Evolutionary conservation across 495 filamentous ascomycete genomes (phyloP).

Genomic region (Aspergillus campestris): DNA sequence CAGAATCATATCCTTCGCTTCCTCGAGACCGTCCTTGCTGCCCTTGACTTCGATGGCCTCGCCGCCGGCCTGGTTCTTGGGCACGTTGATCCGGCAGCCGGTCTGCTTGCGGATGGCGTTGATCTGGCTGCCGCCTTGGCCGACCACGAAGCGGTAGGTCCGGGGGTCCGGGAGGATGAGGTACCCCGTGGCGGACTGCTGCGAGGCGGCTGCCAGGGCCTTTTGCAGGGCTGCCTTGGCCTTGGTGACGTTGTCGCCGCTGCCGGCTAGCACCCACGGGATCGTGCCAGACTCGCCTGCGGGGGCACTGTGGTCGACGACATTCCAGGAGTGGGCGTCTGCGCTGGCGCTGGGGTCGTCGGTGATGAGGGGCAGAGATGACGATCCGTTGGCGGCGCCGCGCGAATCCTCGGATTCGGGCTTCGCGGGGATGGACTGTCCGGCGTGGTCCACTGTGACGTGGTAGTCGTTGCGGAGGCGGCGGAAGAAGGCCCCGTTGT

Average conservation of each 20-base stretch:
- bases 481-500: conserved; percentile 90
- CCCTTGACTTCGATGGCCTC: conserved; percentile 89
- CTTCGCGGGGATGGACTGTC: conserved; percentile 63
- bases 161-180: conserved; percentile 82
- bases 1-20: conserved; percentile 82
- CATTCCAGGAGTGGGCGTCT: conserved; percentile 70
- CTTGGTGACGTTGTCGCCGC: conserved; percentile 63
- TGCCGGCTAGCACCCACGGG: conserved; percentile 83
- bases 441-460: conserved; percentile 84
- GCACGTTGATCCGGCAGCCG: conserved; percentile 85
- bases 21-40: conserved; percentile 68
- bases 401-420: conserved; percentile 37
- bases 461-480: conserved; percentile 70
- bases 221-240: conserved; percentile 63
- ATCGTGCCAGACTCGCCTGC: conserved; percentile 60
- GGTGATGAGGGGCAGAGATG: conserved; percentile 75
- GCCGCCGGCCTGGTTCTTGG: conserved; percentile 62
- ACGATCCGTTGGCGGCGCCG: conserved; percentile 36
- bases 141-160: conserved; percentile 85
- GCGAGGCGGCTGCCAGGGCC: conserved; percentile 62
- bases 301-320: conserved; percentile 48
- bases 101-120: conserved; percentile 88
- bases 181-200: conserved; percentile 70
- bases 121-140: conserved; percentile 80
- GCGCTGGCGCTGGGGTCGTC: conserved; percentile 57